Percentiles rank a stretch among this genome's conserved stretches.
phyloP scores from a whole-genome alignment of 768 basidiomycete genomes.

The Brasilioporus rufonigricans region DNA sequence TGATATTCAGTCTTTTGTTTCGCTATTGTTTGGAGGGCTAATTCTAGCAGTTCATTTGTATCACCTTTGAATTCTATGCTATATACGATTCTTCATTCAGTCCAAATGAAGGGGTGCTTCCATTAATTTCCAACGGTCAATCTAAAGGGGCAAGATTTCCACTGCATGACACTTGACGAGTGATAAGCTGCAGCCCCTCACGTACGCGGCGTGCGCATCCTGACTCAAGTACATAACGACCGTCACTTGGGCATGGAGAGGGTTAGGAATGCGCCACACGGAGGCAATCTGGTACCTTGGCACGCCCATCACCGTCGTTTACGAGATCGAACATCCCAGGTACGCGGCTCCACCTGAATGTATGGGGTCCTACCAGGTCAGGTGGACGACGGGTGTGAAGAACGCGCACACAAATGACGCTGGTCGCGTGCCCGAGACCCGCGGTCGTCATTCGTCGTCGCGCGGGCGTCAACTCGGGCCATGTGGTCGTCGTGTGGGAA shows the following conservation, averaged over 20 bases:
- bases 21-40: slow-evolving; percentile 6
- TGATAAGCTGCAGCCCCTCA: neutral
- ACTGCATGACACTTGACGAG: slow-evolving; percentile 3
- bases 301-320: neutral
- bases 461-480: neutral
- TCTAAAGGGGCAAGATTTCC: neutral
- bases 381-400: neutral
- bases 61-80: slow-evolving; percentile 16
- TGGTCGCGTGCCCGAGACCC: neutral
- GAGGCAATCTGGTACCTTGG: slow-evolving; percentile 19
- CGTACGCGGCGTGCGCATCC: neutral
- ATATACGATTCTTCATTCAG: slow-evolving; percentile 12
- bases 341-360: neutral
- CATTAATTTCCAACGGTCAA: slow-evolving; percentile 4
- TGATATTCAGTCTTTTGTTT: neutral
- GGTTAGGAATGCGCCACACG: slow-evolving; percentile 8
- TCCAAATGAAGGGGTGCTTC: slow-evolving; percentile 3
- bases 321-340: neutral
- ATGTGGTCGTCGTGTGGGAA: neutral
- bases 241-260: neutral
- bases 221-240: neutral
- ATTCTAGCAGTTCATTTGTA: slow-evolving; percentile 12
- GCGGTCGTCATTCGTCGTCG: neutral
- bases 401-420: neutral
- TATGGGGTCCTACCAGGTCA: neutral